Base-by-base conservation (phyloP, 805 yeast species). In the Candida parachauliodes region DNA sequence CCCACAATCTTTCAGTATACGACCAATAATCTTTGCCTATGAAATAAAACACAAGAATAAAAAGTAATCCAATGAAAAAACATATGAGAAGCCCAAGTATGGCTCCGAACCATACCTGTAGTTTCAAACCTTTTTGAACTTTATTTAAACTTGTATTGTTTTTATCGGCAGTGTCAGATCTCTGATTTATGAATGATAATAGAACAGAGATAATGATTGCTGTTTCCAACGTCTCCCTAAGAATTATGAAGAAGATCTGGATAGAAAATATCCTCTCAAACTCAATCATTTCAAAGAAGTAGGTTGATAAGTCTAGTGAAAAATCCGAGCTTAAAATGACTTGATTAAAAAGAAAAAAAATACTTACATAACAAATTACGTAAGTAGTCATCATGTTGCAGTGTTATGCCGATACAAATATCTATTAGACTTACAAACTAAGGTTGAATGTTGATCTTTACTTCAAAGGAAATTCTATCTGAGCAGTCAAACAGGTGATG, bases 11-110 rank as follows among this genome's bases (percentile, higher is more conserved):
- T 56, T 88, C 97, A 28, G 96, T 83, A 42, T 79, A 65, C 7
- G 89, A 76, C 96, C 96, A 88, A 37, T 86, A 63, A 60, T 88
- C 94, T 18, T 81, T 77, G 11, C 96, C 96, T 21, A 89, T 62
- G 31, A 79, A 54, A 51, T 88, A 87, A 58, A 88, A 88, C 4
- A 80, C 67, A 8, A 71, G 60, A 22, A 88, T 77, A 54, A 88
- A 83, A 0, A 76, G 57, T 3, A 81, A 76, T 3, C 97, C 97
- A 23, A 88, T 73, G 4, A 83, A 40, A 40, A 84, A 54, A 52
- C 96, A 88, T 1, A 85, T 60, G 0, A 74, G 47, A 14, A 88
- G 62, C 0, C 97, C 97, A 3, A 76, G 48, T 1, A 77, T 49
- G 8, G 95, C 91, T 2, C 97, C 97, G 1, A 78, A 54, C 83